Percentiles rank a stretch among this genome's conserved stretches.
Evolutionary conservation across 495 filamentous ascomycete genomes (phyloP).

Genomic region (Aspergillus bertholletiae): DNA sequence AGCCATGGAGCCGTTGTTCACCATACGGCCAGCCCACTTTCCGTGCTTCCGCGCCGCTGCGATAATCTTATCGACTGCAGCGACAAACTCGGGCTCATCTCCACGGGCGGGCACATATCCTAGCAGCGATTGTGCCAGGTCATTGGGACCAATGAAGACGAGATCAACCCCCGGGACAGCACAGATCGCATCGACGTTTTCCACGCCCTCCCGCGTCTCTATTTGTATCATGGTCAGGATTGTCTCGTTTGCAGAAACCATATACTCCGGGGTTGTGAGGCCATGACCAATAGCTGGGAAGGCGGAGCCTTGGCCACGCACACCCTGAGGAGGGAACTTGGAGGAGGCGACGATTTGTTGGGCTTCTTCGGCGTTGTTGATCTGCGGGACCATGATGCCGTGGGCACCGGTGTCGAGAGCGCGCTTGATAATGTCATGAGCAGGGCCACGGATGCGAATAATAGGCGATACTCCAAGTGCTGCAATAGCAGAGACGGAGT

Average conservation of each 20-base stretch:
- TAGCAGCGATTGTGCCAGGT: conserved; percentile 23
- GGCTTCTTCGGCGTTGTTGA: conserved; percentile 67
- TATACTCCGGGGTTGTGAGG: conserved; percentile 42
- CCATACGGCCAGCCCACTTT: conserved; percentile 31
- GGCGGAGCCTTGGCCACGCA: conserved; percentile 25
- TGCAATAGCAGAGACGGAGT: conserved; percentile 71
- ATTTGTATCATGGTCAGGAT: conserved; percentile 81
- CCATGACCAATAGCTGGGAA: conserved; percentile 26
- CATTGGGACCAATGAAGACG: conserved; percentile 71
- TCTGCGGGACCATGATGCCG: conserved; percentile 59
- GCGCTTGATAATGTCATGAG: conserved; percentile 20
- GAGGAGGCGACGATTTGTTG: conserved; percentile 52
- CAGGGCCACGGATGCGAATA: conserved; percentile 63
- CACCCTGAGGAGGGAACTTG: conserved; percentile 29
- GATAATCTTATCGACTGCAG: conserved; percentile 28
- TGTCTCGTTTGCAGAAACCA: conserved; percentile 72
- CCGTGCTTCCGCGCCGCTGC: conserved; percentile 26
- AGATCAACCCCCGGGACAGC: conserved; percentile 24
- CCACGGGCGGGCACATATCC: conserved; percentile 27
- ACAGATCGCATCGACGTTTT: conserved; percentile 33
- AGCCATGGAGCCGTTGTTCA: conserved; percentile 24
- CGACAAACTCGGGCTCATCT: conserved; percentile 29
- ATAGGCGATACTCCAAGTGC: conserved; percentile 63
- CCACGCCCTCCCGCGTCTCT: conserved; percentile 70
- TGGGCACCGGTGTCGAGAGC: conserved; percentile 61